phyloP scores from a whole-genome alignment of 225 moss, liverwort and hornwort species.

The Marchantia polymorpha region DNA sequence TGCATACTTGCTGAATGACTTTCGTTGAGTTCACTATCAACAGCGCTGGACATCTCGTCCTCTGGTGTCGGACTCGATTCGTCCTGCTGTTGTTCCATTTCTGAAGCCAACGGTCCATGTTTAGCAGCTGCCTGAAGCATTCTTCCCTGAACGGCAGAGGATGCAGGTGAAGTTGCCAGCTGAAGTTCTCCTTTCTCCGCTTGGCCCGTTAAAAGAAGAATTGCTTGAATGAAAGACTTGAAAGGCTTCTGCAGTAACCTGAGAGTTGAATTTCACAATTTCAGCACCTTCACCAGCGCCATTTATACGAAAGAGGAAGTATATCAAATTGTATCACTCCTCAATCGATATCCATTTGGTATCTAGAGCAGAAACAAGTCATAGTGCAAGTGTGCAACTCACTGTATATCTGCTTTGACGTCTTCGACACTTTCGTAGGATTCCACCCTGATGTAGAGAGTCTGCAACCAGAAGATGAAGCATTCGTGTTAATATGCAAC shows the following conservation, averaged over 20 bases:
- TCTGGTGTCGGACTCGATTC: slow-evolving; percentile 1
- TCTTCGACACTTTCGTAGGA: slow-evolving; percentile 73
- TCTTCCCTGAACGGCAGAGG: slow-evolving; percentile 82
- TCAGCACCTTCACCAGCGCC: slow-evolving; percentile 2
- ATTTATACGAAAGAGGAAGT: not conserved
- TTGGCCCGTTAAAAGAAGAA: slow-evolving; percentile 61
- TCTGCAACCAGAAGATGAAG: slow-evolving; percentile 43
- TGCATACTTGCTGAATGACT: slow-evolving; percentile 30
- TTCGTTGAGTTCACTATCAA: slow-evolving; percentile 11
- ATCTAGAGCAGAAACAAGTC: not conserved
- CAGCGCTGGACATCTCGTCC: slow-evolving; percentile 16
- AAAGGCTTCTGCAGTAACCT: slow-evolving; percentile 75
- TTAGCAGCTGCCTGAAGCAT: slow-evolving; percentile 97
- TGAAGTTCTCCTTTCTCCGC: slow-evolving; percentile 70
- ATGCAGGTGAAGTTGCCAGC: slow-evolving; percentile 81
- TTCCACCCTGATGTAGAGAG: slow-evolving; percentile 43
- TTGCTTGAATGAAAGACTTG: slow-evolving; percentile 38
- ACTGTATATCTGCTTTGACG: slow-evolving; percentile 73
- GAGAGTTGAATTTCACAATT: slow-evolving; percentile 4
- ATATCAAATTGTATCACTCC: not conserved
- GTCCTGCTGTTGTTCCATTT: slow-evolving; percentile 46
- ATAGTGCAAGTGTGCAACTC: not conserved
- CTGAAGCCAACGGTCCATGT: slow-evolving; percentile 80
- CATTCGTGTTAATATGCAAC: too few species aligned
- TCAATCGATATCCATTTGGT: not conserved